Base-by-base conservation (phyloP, 371 early-diverging fungal genomes). In the Mucor irregularis region DNA sequence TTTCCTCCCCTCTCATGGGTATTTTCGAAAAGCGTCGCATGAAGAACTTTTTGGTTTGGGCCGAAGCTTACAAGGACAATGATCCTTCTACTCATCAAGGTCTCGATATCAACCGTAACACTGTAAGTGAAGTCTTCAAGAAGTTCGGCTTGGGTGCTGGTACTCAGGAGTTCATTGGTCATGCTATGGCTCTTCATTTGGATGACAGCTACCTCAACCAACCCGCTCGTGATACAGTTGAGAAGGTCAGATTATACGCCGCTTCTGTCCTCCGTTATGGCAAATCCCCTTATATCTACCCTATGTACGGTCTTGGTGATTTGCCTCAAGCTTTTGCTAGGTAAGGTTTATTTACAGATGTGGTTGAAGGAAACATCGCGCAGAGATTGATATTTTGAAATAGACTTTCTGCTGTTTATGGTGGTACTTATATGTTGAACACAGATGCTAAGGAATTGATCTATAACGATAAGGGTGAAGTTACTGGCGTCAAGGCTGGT, bases 221-320 rank as follows among this genome's bases (percentile, higher is more conserved):
- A 58, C 88, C 94, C 57, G 99, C 99, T 25, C 74, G 82, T 55
- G 94, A 93, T 47, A 95, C 97, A n/a, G 90, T 94, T 71, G 92
- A 96, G 61, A 90, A 93, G 57, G 92, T 99, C 55, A 83, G 90
- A 56, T 76, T 98, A 58, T 99, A 99, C 73, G 87, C 94, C 61
- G 86, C 81, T 29, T 99, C 99, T 13, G 85, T 99, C 64, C 90
- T 94, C 16, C 86, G 93, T 44, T 95, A 94, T 67, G 97, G 99
- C 58, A 93, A 94, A 82, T 91, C 91, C 57, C 99, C 99, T n/a
- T 99, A 98, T 78, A 93, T 99, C 68, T 99, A 99, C 78, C 99
- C 99, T 56, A 78, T 96, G 55, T 99, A 98, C 68, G 99, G 99
- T 49, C 82, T 99, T 49, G 99, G 99, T 58, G 99, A 99, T 71